Evolutionary conservation across 768 basidiomycete genomes (phyloP).

Genomic region (Podaxis sp.): DNA sequence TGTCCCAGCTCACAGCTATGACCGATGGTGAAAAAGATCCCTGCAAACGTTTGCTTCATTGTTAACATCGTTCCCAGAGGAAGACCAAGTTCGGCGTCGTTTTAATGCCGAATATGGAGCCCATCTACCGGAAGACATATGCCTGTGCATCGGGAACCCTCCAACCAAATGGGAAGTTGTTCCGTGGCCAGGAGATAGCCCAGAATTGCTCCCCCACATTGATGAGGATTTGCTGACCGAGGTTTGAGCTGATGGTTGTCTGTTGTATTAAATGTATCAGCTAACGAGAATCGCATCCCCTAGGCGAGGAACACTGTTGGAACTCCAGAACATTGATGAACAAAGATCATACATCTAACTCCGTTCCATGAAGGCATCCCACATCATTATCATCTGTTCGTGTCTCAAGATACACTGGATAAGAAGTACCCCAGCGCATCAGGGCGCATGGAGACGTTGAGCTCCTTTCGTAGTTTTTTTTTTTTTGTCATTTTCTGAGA

Average conservation of each 20-base stretch:
- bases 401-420: constrained; percentile 3
- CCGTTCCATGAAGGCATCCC: not conserved
- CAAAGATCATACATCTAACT: not conserved
- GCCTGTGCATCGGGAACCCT: constrained; percentile 69
- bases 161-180: constrained; percentile 74
- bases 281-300: not conserved
- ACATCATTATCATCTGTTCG: not conserved
- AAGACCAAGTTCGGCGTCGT: constrained; percentile 55
- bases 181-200: constrained; percentile 50
- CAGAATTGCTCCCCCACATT: constrained; percentile 63
- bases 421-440: not conserved
- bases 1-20: constrained; percentile 61
- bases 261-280: not conserved
- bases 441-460: not conserved
- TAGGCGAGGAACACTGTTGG: constrained; percentile 25
- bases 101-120: constrained; percentile 76
- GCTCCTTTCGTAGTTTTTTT: not conserved
- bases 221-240: constrained; percentile 55
- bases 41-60: not conserved
- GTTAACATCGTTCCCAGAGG: constrained; percentile 46
- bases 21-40: constrained; percentile 50
- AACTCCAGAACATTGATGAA: not conserved
- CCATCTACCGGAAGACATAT: constrained; percentile 77
- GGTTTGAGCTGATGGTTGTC: constrained; percentile 31
- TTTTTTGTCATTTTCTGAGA: too few species aligned